Evolutionary conservation across 257 asterid species (phyloP), one percentile per base, ranked within the genome.

Genomic region (Solanum chaucha): DNA sequence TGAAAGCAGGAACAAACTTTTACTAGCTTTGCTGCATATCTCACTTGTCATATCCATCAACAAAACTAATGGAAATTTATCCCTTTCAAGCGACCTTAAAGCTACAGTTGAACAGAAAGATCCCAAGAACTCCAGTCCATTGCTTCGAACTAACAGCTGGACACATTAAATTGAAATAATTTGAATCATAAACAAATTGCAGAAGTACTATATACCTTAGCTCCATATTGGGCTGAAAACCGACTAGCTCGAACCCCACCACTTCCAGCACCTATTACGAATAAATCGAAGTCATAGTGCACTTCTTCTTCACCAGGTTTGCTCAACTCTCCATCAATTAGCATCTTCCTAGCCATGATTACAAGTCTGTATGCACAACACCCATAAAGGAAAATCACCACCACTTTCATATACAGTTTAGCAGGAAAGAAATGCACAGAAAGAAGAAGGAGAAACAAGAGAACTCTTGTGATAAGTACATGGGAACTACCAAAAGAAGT

Each of bases 211-310:
- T n/a, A 55, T 87, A 95, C 99, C 98, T 96, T 96, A 72, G 98
- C 98, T 88, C 98, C 99, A 90, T 81, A 86, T 82, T 95, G 98
- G 9, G 99, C 98, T 15, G 99, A 95, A 91, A 96, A 96, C 8
- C 98, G 90, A 12, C 95, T 70, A 19, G 99, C 99, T 13, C 98
- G 98, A 86, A 96, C 99, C n/a, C 98, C 98, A 80, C 99, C 99
- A 89, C 99, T 96, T 65, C 98, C 99, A 48, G 99, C 99, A 68
- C 99, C 99, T 86, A 96, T 96, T 46, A 96, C 99, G 85, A 96
- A 96, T 84, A 95, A 93, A 93, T 96, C 99, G 71, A 92, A 95
- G 89, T 96, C 98, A 90, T 91, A 96, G 73, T 86, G 96, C 83
- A n/a, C 88, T 70, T 90, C 94, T 48, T 82, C 93, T 85, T 87